phyloP scores from a whole-genome alignment of 129 eudicot species.

The Lactuca sativa region DNA sequence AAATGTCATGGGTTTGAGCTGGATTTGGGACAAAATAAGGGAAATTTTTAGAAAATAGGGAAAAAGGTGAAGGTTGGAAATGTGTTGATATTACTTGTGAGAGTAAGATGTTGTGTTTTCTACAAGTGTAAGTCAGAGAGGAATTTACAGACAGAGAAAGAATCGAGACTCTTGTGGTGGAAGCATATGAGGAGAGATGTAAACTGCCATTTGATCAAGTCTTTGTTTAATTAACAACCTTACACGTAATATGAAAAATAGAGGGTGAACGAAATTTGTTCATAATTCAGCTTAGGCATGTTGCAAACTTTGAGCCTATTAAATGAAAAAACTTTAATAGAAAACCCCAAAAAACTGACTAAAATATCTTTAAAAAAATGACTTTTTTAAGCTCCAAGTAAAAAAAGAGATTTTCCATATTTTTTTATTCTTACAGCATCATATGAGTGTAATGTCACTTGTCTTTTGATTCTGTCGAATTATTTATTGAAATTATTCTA shows the following conservation, averaged over 20 bases:
- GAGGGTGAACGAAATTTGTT: background rate
- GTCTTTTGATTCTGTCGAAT: no score
- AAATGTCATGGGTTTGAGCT: background rate
- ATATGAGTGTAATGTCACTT: no score
- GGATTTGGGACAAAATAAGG: slow-evolving; percentile 13
- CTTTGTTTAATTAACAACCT: slow-evolving; percentile 19
- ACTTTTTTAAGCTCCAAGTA: no score
- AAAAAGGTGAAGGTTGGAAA: slow-evolving; percentile 10
- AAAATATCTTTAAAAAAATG: no score
- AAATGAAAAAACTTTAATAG: no score
- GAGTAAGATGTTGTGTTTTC: slow-evolving; percentile 24
- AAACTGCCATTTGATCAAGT: slow-evolving; percentile 28
- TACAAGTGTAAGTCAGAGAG: slow-evolving; percentile 37
- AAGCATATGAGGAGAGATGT: slow-evolving; percentile 13
- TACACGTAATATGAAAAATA: slow-evolving; percentile 1
- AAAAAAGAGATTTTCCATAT: no score
- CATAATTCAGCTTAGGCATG: background rate
- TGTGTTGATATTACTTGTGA: slow-evolving; percentile 13
- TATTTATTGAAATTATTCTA: no score
- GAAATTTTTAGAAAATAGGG: background rate
- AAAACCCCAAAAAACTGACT: no score
- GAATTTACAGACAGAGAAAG: slow-evolving; percentile 31
- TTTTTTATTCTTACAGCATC: background rate
- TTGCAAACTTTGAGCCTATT: no score
- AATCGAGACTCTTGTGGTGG: slow-evolving; percentile 28